Conservation (phyloP, 108 stramenopile genomes). For the Cyclotella sp. region DNA sequence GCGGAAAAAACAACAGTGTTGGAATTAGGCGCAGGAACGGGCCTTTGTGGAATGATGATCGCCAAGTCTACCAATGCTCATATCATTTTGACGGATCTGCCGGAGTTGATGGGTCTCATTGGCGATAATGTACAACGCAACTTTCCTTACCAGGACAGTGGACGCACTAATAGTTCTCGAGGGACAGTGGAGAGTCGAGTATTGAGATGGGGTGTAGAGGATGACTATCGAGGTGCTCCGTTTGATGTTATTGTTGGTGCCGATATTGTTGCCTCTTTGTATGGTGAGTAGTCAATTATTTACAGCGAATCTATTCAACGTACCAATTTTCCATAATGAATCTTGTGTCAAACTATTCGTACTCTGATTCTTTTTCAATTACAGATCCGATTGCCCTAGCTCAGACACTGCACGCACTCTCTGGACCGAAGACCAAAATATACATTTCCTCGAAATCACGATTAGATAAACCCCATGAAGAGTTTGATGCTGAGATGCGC, state of each 20-base stretch:
- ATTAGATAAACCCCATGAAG: constrained; percentile 56
- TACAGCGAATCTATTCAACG: too few relatives aligned
- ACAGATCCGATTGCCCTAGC: constrained; percentile 61
- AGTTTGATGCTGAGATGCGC: constrained; percentile 62
- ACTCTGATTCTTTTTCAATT: too few relatives aligned
- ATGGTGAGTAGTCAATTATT: too few relatives aligned
- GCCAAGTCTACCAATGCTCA: constrained; percentile 51
- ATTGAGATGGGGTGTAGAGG: constrained; percentile 69
- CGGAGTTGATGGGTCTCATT: constrained; percentile 65
- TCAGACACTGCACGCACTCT: constrained; percentile 68
- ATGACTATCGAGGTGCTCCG: constrained; percentile 34
- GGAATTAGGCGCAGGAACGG: constrained; percentile 88
- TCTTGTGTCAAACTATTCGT: too few relatives aligned
- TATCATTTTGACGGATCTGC: constrained; percentile 77
- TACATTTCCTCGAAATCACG: constrained; percentile 74
- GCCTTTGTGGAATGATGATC: constrained; percentile 71
- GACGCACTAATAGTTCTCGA: background rate
- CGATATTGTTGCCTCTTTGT: constrained; percentile 83
- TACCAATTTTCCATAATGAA: too few relatives aligned
- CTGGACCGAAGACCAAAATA: constrained; percentile 54
- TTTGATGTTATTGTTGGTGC: constrained; percentile 83
- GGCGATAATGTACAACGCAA: constrained; percentile 57
- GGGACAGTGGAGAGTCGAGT: constrained; percentile 35
- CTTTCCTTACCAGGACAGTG: constrained; percentile 8
- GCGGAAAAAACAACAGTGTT: constrained; percentile 33